A percentile compares a stretch with the other conserved stretches of the same genome.
Evolutionary conservation across 371 early-diverging fungal species (phyloP).

Genomic region (Mucor saturninus): DNA sequence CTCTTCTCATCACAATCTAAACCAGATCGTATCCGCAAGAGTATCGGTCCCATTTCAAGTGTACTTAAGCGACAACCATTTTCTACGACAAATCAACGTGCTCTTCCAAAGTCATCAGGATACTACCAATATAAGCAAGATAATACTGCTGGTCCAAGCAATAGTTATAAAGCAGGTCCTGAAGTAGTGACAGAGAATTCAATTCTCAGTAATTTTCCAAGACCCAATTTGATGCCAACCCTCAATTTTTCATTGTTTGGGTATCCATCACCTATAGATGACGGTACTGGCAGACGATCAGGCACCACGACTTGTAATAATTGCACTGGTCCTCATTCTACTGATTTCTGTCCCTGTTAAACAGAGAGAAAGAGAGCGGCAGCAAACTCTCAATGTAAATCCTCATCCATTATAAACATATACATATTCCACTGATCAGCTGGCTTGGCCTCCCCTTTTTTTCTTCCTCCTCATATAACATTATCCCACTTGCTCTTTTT

Average conservation of each 20-base stretch:
- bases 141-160: not conserved
- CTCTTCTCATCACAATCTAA: slow-evolving; percentile 37
- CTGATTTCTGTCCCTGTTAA: slow-evolving; percentile 56
- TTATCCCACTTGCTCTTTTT: not conserved
- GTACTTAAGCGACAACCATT: slow-evolving; percentile 42
- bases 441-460: not conserved
- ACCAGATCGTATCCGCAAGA: slow-evolving; percentile 43
- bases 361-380: not conserved
- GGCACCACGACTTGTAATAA: slow-evolving; percentile 37
- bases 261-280: slow-evolving; percentile 31
- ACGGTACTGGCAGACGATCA: slow-evolving; percentile 17
- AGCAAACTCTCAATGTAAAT: not conserved
- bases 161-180: slow-evolving; percentile 14
- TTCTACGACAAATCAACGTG: slow-evolving; percentile 21
- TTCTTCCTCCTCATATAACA: not conserved
- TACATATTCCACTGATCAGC: not conserved
- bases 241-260: slow-evolving; percentile 49
- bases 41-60: slow-evolving; percentile 42
- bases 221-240: slow-evolving; percentile 55
- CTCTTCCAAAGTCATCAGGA: slow-evolving; percentile 21
- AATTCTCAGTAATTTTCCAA: slow-evolving; percentile 48
- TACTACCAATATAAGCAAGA: slow-evolving; percentile 23
- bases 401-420: not conserved
- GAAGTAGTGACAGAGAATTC: slow-evolving; percentile 46
- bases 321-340: slow-evolving; percentile 56